Base-by-base conservation (phyloP, 495 filamentous ascomycete genomes). In the Daldinia bambusicola region DNA sequence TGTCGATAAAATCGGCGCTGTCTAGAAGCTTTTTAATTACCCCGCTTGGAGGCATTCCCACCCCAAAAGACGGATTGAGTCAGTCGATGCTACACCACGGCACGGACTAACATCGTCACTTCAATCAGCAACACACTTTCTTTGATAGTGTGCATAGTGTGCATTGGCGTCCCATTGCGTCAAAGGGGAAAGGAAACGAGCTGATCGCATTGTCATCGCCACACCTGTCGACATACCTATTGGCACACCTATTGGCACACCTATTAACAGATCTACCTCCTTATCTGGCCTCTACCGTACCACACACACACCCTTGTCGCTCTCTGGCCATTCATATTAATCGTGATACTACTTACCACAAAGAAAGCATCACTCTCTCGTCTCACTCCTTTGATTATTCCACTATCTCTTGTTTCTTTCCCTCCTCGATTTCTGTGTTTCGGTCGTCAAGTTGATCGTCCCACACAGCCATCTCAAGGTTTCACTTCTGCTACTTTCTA, bases 121-220 rank as follows among this genome's bases (percentile, higher is more conserved):
- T 60, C 43, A 63, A 66, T 62, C 22, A 41, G 56, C 40, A 48
- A 45, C 6, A 56, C 32, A 18, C 37, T 32, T 56, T 31, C 56
- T 51, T 52, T 57, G 56, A 61, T 65, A 63, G 64, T 64, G 26
- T 57, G 26, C 36, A 61, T 65, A 63, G 64, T 64, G 26, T 57
- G 26, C 36, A 61, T 50, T 40, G 43, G 59, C 43, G 59, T 61
- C 61, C 52, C 26, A 53, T 55, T 61, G 50, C 64, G 37, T 72
- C 61, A 67, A 63, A 67, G 57, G 16, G 31, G 55, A 53, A 36
- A 45, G 53, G 26, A 58, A 51, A 45, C 66, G 61, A 26, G 60
- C 41, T 63, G 60, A 64, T 69, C 66, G 36, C 57, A 61, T 62
- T 71, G 69, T 63, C 53, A 63, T 71, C 38, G 63, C 61, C 41